Percentiles rank a stretch among this genome's conserved stretches.
Evolutionary conservation across 2,329 filamentous ascomycete genomes (phyloP).

Genomic region (Diaporthe sp.): DNA sequence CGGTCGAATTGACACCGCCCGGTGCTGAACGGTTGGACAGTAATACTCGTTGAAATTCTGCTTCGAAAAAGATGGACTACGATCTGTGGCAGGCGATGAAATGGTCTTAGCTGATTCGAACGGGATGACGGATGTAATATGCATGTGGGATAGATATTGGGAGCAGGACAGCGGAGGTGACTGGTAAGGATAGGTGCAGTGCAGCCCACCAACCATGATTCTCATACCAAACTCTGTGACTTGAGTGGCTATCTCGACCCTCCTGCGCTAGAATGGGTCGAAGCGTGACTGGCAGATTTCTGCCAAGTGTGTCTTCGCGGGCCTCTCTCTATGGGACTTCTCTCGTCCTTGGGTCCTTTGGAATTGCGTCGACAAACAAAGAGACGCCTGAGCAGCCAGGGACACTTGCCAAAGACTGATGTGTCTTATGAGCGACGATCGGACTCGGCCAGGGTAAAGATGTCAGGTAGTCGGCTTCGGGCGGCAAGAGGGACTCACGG

Average conservation of each 20-base stretch:
- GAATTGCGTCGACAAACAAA: slow-evolving; percentile 20
- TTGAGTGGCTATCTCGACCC: slow-evolving; percentile 54
- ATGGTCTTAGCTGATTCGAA: slow-evolving; percentile 49
- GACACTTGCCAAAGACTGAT: not conserved
- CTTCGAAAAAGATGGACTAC: slow-evolving; percentile 40
- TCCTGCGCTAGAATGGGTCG: slow-evolving; percentile 53
- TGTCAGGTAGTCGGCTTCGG: slow-evolving; percentile 22
- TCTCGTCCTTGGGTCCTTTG: slow-evolving; percentile 31
- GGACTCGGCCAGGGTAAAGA: slow-evolving; percentile 27
- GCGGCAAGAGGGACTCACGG: slow-evolving; percentile 34
- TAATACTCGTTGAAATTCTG: slow-evolving; percentile 38
- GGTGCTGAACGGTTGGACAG: slow-evolving; percentile 43
- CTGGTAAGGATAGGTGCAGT: slow-evolving; percentile 52
- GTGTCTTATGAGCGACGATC: slow-evolving; percentile 13
- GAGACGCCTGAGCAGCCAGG: slow-evolving; percentile 6
- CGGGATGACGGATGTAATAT: slow-evolving; percentile 38
- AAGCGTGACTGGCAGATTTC: slow-evolving; percentile 50
- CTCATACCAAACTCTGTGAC: slow-evolving; percentile 51
- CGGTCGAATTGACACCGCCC: slow-evolving; percentile 19
- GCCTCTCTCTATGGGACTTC: slow-evolving; percentile 37
- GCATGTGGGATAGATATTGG: slow-evolving; percentile 43
- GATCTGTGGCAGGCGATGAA: slow-evolving; percentile 45
- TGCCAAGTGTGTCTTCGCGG: slow-evolving; percentile 48
- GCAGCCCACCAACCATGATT: slow-evolving; percentile 56
- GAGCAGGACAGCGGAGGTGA: slow-evolving; percentile 44